Base-by-base conservation (phyloP, 176 grass and related monocot species). In the Raddia distichophylla region DNA sequence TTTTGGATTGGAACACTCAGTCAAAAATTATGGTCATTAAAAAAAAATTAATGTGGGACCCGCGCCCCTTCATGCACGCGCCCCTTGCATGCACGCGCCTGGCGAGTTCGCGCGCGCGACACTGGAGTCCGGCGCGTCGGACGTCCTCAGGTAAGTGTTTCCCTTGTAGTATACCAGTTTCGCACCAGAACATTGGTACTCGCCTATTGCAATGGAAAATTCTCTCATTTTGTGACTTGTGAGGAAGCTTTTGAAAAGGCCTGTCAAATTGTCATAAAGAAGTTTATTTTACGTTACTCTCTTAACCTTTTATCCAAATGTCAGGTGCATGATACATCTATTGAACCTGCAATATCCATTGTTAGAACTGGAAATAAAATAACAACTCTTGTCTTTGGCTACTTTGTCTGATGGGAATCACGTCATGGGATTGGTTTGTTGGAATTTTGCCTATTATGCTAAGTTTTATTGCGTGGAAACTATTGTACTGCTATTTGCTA, bases 381-480 rank as follows among this genome's bases (percentile, higher is more conserved):
- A 48, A 4, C 10, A 54, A 64, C 64, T 71, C 69, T 70, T 27
- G 44, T 70, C 7, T 37, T 2, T 43, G 64, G 14, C 5, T 78
- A 61, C 8, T 62, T 85, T 52, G 34, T 50, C 54, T 20, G 48
- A 79, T 22, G 51, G 35, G 44, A 54, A 55, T 6, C 62, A 64
- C 43, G 15, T 61, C 42, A 57, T 34, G 83, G 35, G 35, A 8
- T 76, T 76, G 15, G 32, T 46, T 75, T 47, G 60, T 44, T 75
- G 40, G 49, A n/a, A 18, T 55, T 53, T 58, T 27, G 65, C 18
- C 59, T 11, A 22, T 34, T 71, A 6, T 7, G n/a, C 11, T 11
- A 76, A 54, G 14, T 66, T 65, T 69, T 18, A 75, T 66, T 64
- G 52, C 17, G 5, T 58, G 61, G 15, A 47, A 18, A 57, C 59